Evolutionary conservation across 768 basidiomycete genomes (phyloP), one percentile per base, ranked within the genome.

Genomic region (Rubroboletus pulcherrimus): DNA sequence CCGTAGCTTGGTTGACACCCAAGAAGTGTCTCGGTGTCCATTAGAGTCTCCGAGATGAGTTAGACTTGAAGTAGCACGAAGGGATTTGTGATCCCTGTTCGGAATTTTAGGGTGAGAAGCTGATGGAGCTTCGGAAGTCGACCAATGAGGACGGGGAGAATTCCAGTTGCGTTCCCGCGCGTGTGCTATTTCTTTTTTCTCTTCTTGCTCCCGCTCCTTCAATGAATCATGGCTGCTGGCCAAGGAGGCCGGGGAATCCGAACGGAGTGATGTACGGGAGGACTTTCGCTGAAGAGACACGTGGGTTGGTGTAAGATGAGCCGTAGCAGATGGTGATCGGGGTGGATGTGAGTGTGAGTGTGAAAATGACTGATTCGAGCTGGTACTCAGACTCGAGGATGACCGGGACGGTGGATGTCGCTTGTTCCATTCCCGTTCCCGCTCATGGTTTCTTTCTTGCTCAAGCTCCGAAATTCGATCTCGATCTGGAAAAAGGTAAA

Each of bases 131-230:
- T 58, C 65, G 29, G 66, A 51, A 21, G 62, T 59, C 19, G 71
- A 65, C 85, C 85, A 86, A 49, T 74, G 77, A 7, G 82, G 84
- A 37, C 76, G 79, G n/a, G 81, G 83, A 8, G 85, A 79, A 66
- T 85, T 84, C 86, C 85, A 87, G 62, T 87, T 87, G 46, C 83
- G 75, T 68, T 87, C 86, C 46, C 84, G 77, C 60, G 80, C 78
- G 38, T 81, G 78, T n/a, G 62, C 55, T 5, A 71, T 54, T 59
- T 76, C 79, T n/a, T 67, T 59, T 55, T 65, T 54, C 49, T 70
- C 58, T 41, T 68, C 70, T 50, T 64, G 51, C 21, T 66, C 65
- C 21, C 14, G 72, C 66, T 74, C 74, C 26, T 71, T 59, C 33
- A 66, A 59, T 21, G 70, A 71, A 39, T 64, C 72, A 14, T 68